A percentile compares a stretch with the other conserved stretches of the same genome.
phyloP scores from a whole-genome alignment of 148 eudicot species.

The Rhododendron ferrugineum region DNA sequence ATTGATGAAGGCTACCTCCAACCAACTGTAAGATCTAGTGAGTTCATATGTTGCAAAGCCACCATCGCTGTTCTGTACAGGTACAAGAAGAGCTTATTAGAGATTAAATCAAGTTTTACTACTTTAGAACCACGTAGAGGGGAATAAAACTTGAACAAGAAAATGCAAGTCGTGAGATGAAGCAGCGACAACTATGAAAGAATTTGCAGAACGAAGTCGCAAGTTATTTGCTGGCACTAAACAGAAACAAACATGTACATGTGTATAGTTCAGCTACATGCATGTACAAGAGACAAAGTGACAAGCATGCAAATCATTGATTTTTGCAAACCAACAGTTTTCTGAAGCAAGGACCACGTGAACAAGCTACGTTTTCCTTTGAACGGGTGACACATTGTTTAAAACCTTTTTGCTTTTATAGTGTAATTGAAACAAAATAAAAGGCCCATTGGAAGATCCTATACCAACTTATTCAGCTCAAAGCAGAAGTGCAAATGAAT shows the following conservation, averaged over 20 bases:
- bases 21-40: conserved; percentile 91
- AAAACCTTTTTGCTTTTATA: no score
- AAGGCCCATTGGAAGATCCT: no score
- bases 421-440: no score
- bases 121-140: neutral
- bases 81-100: neutral
- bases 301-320: neutral
- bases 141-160: neutral
- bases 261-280: neutral
- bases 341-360: neutral
- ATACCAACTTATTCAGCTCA: neutral
- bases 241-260: neutral
- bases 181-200: neutral
- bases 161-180: neutral
- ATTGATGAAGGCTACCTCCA: conserved; percentile 57
- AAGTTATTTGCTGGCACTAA: neutral
- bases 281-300: neutral
- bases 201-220: neutral
- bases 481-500: neutral
- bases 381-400: no score
- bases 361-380: neutral
- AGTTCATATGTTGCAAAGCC: conserved; percentile 96
- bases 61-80: neutral
- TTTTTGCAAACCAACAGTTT: neutral
- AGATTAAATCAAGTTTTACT: neutral